phyloP scores from a whole-genome alignment of 1,284 basidiomycete species.

The Moniliella sp. region DNA sequence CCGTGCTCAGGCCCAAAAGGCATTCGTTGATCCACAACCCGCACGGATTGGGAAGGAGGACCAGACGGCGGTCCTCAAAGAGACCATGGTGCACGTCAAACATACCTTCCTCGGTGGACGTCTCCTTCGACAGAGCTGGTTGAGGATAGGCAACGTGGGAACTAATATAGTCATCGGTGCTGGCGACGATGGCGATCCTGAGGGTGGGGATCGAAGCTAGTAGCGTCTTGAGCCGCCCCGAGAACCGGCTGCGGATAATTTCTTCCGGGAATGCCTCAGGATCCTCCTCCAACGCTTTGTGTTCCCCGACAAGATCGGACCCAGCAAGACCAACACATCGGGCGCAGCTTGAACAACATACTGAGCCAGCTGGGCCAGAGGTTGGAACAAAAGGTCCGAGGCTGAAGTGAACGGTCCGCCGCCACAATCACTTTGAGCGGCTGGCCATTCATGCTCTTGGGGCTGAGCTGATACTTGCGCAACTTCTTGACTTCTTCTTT shows the following conservation, averaged over 20 bases:
- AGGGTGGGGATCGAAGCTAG: conserved; percentile 47
- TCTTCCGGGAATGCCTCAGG: conserved; percentile 46
- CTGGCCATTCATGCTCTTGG: conserved; percentile 4
- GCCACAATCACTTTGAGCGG: conserved; percentile 50
- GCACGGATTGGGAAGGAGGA: conserved; percentile 64
- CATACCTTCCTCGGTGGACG: conserved; percentile 10
- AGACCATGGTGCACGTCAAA: background rate
- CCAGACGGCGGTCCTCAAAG: conserved; percentile 41
- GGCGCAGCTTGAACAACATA: conserved; percentile 47
- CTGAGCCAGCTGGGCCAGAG: background rate
- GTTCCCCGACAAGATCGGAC: conserved; percentile 61
- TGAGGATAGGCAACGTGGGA: conserved; percentile 72
- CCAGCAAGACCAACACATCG: conserved; percentile 55
- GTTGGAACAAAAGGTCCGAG: conserved; percentile 6
- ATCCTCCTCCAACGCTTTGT: no score
- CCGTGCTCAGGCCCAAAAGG: conserved; percentile 53
- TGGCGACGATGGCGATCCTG: conserved; percentile 56
- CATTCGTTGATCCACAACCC: conserved; percentile 65
- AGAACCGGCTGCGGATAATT: conserved; percentile 52
- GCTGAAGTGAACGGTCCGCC: conserved; percentile 65
- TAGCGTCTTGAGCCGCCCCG: conserved; percentile 44
- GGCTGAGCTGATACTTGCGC: conserved; percentile 18
- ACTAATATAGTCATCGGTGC: conserved; percentile 56
- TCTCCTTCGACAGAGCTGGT: conserved; percentile 44
- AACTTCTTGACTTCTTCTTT: background rate